Evolutionary conservation across 768 basidiomycete genomes (phyloP), one percentile per base, ranked within the genome.

Genomic region (Guyanaporus albipodus): DNA sequence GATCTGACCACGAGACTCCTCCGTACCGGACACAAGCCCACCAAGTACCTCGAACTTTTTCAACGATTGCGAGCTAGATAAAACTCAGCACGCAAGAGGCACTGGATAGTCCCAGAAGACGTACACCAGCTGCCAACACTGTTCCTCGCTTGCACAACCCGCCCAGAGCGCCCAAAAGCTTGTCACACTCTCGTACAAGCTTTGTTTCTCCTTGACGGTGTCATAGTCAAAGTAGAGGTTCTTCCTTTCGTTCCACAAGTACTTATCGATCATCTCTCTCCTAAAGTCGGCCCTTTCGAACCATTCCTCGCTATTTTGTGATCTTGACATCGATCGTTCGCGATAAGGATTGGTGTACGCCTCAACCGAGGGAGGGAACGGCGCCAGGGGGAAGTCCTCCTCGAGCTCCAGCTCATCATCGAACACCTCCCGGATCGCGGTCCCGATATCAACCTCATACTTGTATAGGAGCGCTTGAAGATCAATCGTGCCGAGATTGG

Each of bases 401-500:
- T 93, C 91, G 44, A 99, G 68, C 42, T 94, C 88, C 42, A 99
- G 73, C 65, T 89, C 81, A 62, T 94, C 93, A 58, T 88, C 89
- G 58, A 98, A 98, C 49, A 96, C 85, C 64, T 96, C 92, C 47
- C 85, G 81, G 61, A 99, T 97, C 21, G 93, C 92, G 9, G 91
- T 94, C n/a, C 91, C 96, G 50, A 99, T 98, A 62, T 99, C 95
- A 49, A 92, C 79, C 67, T 99, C 95, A 58, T 97, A 98, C 76
- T 99, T 99, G 81, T 95, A 99, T 37, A 99, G 73, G 61, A 99
- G 74, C 38, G 93, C 82, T 71, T 97, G 94, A 54, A 99, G 72
- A 65, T 99, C 95, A 63, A 98, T 88, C 8, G 95, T 99, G 6
- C 85, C 95, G 33, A 99, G 81, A 70, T 97, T 95, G 17, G 93